phyloP scores from a whole-genome alignment of 2,329 filamentous ascomycete genomes.

The Paracorniculantispora psalliotae region DNA sequence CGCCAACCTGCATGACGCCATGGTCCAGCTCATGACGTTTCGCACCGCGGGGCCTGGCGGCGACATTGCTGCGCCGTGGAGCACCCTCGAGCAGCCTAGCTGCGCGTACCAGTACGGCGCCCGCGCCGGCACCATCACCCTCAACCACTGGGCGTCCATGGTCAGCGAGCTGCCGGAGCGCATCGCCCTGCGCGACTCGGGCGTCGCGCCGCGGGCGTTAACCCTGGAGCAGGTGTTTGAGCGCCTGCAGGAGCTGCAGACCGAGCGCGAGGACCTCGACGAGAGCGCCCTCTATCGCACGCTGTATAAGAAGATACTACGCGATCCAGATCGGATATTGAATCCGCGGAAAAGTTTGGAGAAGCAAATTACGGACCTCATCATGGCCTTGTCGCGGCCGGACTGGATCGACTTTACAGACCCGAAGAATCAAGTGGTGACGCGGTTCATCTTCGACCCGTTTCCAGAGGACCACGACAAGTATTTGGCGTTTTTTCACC shows the following conservation, averaged over 20 bases:
- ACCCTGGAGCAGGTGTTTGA: conserved; percentile 53
- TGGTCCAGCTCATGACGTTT: conserved; percentile 56
- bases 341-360: conserved; percentile 61
- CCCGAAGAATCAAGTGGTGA: conserved; percentile 66
- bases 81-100: conserved; percentile 70
- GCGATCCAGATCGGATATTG: conserved; percentile 59
- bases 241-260: conserved; percentile 54
- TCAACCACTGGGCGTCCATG: conserved; percentile 63
- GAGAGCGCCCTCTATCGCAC: conserved; percentile 56
- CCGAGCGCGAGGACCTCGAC: conserved; percentile 51
- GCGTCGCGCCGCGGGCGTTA: conserved; percentile 55
- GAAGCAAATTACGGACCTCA: conserved; percentile 67
- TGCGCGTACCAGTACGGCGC: conserved; percentile 63
- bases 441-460: conserved; percentile 64
- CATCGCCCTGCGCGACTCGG: conserved; percentile 54
- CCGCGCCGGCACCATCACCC: conserved; percentile 63
- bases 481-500: conserved; percentile 68
- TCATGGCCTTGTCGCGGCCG: conserved; percentile 61
- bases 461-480: conserved; percentile 49
- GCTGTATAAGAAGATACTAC: conserved; percentile 63
- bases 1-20: conserved; percentile 47
- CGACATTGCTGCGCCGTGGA: conserved; percentile 53
- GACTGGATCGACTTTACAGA: conserved; percentile 71
- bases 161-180: conserved; percentile 51
- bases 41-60: conserved; percentile 39